Evolutionary conservation across 1,284 basidiomycete genomes (phyloP).

Genomic region (Singerocomus rubriflavus): DNA sequence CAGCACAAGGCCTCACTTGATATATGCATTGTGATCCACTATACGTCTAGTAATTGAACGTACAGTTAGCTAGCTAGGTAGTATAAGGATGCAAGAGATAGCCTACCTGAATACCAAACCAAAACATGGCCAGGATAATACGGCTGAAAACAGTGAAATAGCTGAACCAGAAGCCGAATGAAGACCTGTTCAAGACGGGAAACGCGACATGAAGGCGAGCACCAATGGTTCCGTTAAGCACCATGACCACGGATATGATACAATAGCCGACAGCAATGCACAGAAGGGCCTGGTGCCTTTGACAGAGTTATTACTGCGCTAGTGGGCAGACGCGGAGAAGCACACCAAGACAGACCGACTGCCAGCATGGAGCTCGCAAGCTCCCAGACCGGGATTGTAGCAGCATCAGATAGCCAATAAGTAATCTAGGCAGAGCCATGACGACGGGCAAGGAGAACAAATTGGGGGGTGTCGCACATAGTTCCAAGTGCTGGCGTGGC

Average conservation of each 20-base stretch:
- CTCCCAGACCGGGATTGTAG: slow-evolving; percentile 42
- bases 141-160: slow-evolving; percentile 62
- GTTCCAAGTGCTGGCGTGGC: slow-evolving; percentile 22
- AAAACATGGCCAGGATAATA: slow-evolving; percentile 58
- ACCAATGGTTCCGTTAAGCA: slow-evolving; percentile 55
- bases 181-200: slow-evolving; percentile 59
- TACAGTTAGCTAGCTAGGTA: neutral
- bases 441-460: neutral
- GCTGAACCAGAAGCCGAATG: slow-evolving; percentile 63
- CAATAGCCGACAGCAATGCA: slow-evolving; percentile 47
- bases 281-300: slow-evolving; percentile 47
- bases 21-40: slow-evolving; percentile 31
- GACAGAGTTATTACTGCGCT: neutral
- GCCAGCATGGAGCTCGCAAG: slow-evolving; percentile 49
- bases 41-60: slow-evolving; percentile 16
- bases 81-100: neutral
- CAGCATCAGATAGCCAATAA: slow-evolving; percentile 40
- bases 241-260: slow-evolving; percentile 45
- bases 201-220: slow-evolving; percentile 60
- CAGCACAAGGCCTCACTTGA: slow-evolving; percentile 15
- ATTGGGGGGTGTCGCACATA: slow-evolving; percentile 21
- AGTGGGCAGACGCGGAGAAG: neutral
- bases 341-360: slow-evolving; percentile 50
- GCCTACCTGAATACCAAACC: slow-evolving; percentile 50
- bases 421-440: slow-evolving; percentile 15